phyloP scores from a whole-genome alignment of 305 asterid genomes.

The Salvia sclarea region DNA sequence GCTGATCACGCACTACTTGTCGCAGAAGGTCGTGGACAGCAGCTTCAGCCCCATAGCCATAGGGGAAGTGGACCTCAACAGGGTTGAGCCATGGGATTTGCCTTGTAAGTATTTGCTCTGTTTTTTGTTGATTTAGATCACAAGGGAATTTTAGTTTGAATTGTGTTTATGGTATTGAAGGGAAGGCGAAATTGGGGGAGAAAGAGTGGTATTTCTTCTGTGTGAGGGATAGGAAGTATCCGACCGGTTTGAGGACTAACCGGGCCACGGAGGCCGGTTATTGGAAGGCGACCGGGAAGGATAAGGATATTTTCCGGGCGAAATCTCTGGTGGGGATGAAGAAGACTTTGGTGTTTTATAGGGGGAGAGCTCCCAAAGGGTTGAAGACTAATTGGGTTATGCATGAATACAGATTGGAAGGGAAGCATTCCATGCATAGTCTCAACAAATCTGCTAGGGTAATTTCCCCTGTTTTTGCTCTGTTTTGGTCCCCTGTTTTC shows the following conservation, averaged over 20 bases:
- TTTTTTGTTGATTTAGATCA: not conserved
- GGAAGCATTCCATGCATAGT: constrained; percentile 43
- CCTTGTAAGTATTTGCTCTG: constrained; percentile 58
- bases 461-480: constrained; percentile 21
- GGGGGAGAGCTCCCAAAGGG: constrained; percentile 88
- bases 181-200: constrained; percentile 90
- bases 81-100: constrained; percentile 97
- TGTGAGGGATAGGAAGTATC: constrained; percentile 75
- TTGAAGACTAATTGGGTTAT: constrained; percentile 85
- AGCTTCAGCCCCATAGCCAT: constrained; percentile 50
- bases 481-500: constrained; percentile 7
- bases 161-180: constrained; percentile 34
- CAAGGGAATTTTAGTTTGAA: not conserved
- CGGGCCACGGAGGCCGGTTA: constrained; percentile 89
- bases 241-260: constrained; percentile 87
- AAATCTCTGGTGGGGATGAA: constrained; percentile 79
- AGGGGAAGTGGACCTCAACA: constrained; percentile 87
- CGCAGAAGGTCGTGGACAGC: constrained; percentile 58
- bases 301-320: constrained; percentile 60
- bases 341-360: constrained; percentile 85
- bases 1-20: constrained; percentile 75
- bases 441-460: constrained; percentile 52
- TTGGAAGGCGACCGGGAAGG: constrained; percentile 98
- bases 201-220: constrained; percentile 95
- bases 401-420: constrained; percentile 83